phyloP scores from a whole-genome alignment of 2,329 filamentous ascomycete genomes.

The Cladosporium velox region DNA sequence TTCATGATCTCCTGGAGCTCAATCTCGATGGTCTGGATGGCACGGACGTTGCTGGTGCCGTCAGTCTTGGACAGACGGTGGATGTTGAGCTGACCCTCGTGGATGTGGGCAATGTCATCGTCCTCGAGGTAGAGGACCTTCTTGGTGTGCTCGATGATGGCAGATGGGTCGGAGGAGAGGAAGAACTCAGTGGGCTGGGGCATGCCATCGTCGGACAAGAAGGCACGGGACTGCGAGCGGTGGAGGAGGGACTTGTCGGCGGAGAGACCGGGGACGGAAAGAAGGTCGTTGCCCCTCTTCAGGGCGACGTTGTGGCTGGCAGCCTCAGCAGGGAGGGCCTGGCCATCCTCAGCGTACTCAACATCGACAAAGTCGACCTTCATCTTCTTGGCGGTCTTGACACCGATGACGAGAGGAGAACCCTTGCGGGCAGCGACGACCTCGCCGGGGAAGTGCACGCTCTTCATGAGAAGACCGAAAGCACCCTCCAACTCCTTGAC shows the following conservation, averaged over 20 bases:
- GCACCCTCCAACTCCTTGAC: conserved; percentile 98
- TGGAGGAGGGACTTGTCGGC: conserved; percentile 98
- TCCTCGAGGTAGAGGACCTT: conserved; percentile 99
- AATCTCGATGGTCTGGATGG: conserved; percentile 97
- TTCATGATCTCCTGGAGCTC: conserved; percentile 99
- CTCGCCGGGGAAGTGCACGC: conserved; percentile 96
- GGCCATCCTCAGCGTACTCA: conserved; percentile 87
- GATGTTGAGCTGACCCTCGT: conserved; percentile 98
- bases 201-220: conserved; percentile 97
- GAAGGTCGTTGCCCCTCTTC: conserved; percentile 69
- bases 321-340: conserved; percentile 83
- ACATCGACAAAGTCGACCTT: conserved; percentile 99
- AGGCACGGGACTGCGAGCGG: conserved; percentile 96
- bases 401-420: conserved; percentile 94
- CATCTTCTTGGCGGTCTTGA: conserved; percentile 97
- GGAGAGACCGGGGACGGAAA: conserved; percentile 76
- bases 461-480: conserved; percentile 96
- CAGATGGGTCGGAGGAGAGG: conserved; percentile 96
- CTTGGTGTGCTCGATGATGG: conserved; percentile 99
- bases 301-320: conserved; percentile 95
- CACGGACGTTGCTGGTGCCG: conserved; percentile 94
- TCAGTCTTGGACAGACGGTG: conserved; percentile 97
- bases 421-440: conserved; percentile 97
- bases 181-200: conserved; percentile 99
- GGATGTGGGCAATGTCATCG: conserved; percentile 98